These are phyloP conservation scores for Alternaria consortialis DNA, from an alignment of 2,329 filamentous ascomycete genomes.

Conservation along the genomic window DNA sequence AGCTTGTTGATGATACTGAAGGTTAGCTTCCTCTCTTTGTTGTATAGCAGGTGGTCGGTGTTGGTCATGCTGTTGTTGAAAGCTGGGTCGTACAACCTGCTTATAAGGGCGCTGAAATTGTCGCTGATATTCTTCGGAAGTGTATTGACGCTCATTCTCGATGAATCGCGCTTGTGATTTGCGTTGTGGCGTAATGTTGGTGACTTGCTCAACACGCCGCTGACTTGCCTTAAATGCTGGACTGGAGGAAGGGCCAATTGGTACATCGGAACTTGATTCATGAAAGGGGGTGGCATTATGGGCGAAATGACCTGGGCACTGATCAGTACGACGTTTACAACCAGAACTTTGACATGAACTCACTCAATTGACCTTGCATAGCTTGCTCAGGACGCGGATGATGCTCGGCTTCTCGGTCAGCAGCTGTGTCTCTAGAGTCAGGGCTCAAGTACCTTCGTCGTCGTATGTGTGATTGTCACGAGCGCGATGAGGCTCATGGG, in stretches of 20 bases:
- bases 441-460: background rate
- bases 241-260: constrained; percentile 48
- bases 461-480: background rate
- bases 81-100: background rate
- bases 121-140: background rate
- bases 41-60: background rate
- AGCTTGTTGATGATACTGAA: background rate
- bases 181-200: background rate
- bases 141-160: background rate
- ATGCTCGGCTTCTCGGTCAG: constrained; percentile 13
- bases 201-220: constrained; percentile 29
- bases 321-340: constrained; percentile 5
- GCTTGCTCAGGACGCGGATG: constrained; percentile 2
- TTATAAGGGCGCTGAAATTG: background rate
- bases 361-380: constrained; percentile 18
- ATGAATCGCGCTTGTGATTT: background rate
- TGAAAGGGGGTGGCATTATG: constrained; percentile 29
- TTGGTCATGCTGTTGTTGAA: background rate
- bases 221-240: constrained; percentile 52
- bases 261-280: constrained; percentile 45
- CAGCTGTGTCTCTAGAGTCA: background rate
- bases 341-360: background rate
- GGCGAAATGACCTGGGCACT: constrained; percentile 29
- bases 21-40: background rate
- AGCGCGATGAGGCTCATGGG: constrained; percentile 10